Evolutionary conservation across 768 basidiomycete genomes (phyloP), one percentile per base, ranked within the genome.

Genomic region (Lentinula sp.): DNA sequence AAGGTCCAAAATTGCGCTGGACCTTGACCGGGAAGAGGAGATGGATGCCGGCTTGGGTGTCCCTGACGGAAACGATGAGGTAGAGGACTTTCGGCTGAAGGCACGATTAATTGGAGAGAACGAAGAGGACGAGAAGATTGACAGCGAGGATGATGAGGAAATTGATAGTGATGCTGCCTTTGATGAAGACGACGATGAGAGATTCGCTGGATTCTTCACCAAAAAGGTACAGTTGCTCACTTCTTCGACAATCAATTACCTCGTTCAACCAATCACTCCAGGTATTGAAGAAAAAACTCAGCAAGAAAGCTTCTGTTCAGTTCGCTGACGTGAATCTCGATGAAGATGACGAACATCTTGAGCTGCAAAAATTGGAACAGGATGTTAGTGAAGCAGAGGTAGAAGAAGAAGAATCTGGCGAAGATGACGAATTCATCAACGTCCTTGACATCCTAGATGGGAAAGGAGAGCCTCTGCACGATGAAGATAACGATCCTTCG

Each of bases 111-210:
- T 84, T 54, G 82, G 79, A 5, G 82, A 83, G 63, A 71, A 78
- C 39, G 78, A 72, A 11, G 85, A 84, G 35, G 76, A 78, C 49
- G 78, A 84, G 61, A 71, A 67, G 63, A 79, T 91, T 64, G 85
- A 78, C 37, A 84, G 82, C 62, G 84, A 75, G 1, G 89, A 95
- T 64, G 93, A 95, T 67, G 91, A 94, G 68, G 91, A 94, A 62
- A 83, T 94, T 49, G 89, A 92, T 62, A 89, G 86, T 63, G 93
- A 95, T 66, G 86, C 79, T 63, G 93, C 91, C 1, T 91, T 92
- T 62, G 89, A 91, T 63, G 88, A 91, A 69, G 85, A 83, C 59
- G 91, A 92, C 37, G 86, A 86, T 61, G 91, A 94, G n/a, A 76
- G 79, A 3, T 93, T 86, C 72, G 85, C 84, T 9, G 87, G 84